Evolutionary conservation across 352 stramenopile genomes (phyloP).

Genomic region (Globisporangium ultimum): DNA sequence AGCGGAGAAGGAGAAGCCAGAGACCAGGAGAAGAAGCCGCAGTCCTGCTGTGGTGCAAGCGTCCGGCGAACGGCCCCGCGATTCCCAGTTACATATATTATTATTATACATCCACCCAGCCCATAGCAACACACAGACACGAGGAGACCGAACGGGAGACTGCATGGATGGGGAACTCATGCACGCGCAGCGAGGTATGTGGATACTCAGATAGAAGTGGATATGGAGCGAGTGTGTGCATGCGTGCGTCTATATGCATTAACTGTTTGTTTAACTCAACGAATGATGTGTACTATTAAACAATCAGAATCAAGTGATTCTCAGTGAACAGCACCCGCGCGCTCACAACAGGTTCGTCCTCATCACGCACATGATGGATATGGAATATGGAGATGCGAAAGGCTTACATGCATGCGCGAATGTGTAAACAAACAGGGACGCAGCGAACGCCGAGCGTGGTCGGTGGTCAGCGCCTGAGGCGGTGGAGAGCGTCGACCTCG

Average conservation of each 20-base stretch:
- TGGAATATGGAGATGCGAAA: not conserved
- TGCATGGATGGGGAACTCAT: constrained; percentile 55
- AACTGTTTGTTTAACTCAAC: not conserved
- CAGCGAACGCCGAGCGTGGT: constrained; percentile 29
- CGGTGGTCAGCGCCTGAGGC: constrained; percentile 71
- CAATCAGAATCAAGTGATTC: constrained; percentile 62
- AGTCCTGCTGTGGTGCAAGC: not conserved
- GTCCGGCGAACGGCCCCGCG: too few species aligned
- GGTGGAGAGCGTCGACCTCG: constrained; percentile 67
- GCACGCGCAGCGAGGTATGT: constrained; percentile 54
- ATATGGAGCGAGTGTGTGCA: too few species aligned
- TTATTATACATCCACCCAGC: not conserved
- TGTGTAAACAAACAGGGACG: not conserved
- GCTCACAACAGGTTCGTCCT: constrained; percentile 40
- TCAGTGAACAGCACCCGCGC: constrained; percentile 46
- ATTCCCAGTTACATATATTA: too few species aligned
- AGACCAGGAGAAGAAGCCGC: not conserved
- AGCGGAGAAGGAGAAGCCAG: not conserved
- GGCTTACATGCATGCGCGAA: not conserved
- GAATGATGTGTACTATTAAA: too few species aligned
- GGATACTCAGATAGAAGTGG: not conserved
- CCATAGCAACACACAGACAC: not conserved
- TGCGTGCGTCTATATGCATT: not conserved
- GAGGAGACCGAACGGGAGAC: not conserved
- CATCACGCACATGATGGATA: not conserved